Evolutionary conservation across 1,139 yeast species (phyloP).

Genomic region (Blastobotrys elegans): DNA sequence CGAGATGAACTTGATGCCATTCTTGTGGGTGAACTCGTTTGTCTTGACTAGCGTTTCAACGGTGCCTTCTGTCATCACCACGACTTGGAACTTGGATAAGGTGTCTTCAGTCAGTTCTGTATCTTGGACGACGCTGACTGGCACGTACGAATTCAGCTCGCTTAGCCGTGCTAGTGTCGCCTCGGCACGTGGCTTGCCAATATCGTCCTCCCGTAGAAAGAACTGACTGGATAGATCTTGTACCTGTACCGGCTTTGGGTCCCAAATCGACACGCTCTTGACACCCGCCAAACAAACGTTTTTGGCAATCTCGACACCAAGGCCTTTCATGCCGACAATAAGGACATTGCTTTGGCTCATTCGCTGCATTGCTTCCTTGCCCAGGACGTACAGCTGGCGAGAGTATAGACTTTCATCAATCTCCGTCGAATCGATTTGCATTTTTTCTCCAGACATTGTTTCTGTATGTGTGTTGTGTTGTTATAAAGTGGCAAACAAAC

Average conservation of each 20-base stretch:
- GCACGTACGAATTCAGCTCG: constrained; percentile 87
- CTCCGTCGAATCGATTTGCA: constrained; percentile 38
- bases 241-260: constrained; percentile 63
- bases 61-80: constrained; percentile 74
- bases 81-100: constrained; percentile 63
- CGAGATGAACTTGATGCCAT: constrained; percentile 71
- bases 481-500: not conserved
- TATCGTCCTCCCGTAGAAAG: constrained; percentile 63
- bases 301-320: constrained; percentile 94
- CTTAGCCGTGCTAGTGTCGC: constrained; percentile 62
- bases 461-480: not conserved
- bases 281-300: constrained; percentile 97
- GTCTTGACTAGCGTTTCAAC: constrained; percentile 72
- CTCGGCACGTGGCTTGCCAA: constrained; percentile 74
- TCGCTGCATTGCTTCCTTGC: constrained; percentile 95
- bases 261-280: constrained; percentile 82
- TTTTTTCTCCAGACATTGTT: constrained; percentile 7
- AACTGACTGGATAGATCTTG: constrained; percentile 85
- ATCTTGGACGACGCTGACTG: constrained; percentile 62
- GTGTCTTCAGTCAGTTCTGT: constrained; percentile 40
- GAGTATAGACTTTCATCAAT: constrained; percentile 95
- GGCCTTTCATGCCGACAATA: constrained; percentile 80
- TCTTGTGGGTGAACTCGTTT: constrained; percentile 67
- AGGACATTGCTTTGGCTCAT: constrained; percentile 92
- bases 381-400: constrained; percentile 89